These are phyloP conservation scores for Coemansia javaensis DNA, from an alignment of 192 early-diverging fungal genomes.

Conservation along the genomic window DNA sequence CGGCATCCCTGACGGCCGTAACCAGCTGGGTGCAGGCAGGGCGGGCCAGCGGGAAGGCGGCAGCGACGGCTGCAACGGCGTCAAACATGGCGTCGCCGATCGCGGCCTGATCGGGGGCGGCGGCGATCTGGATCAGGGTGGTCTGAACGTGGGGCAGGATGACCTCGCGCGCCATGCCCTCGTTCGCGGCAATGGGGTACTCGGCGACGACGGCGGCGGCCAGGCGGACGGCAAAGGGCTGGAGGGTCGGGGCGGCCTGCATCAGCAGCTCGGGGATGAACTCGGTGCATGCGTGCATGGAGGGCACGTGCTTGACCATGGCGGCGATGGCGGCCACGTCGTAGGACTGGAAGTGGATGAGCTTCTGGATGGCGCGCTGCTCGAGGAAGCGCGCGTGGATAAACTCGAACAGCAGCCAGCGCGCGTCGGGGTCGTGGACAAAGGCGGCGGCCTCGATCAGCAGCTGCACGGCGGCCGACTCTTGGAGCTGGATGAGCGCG, in stretches of 20 bases:
- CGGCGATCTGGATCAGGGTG: conserved; percentile 26
- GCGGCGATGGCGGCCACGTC: conserved; percentile 46
- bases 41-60: conserved; percentile 13
- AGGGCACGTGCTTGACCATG: conserved; percentile 59
- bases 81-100: conserved; percentile 36
- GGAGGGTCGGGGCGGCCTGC: conserved; percentile 30
- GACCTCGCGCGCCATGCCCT: conserved; percentile 46
- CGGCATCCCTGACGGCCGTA: conserved; percentile 9
- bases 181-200: conserved; percentile 42
- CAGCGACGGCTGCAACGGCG: conserved; percentile 15
- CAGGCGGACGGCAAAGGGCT: conserved; percentile 40
- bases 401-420: conserved; percentile 50
- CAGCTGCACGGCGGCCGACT: conserved; percentile 53
- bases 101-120: conserved; percentile 19
- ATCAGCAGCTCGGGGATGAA: conserved; percentile 57
- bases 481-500: conserved; percentile 55
- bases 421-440: conserved; percentile 8
- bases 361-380: conserved; percentile 52
- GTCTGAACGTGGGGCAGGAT: conserved; percentile 44
- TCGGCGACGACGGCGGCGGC: conserved; percentile 31
- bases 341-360: conserved; percentile 62
- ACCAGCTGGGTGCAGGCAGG: conserved; percentile 24
- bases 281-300: conserved; percentile 57
- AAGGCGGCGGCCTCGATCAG: conserved; percentile 44
- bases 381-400: conserved; percentile 60